Conservation (phyloP, 1,284 basidiomycete genomes). For the Austroboletus rostrupii region DNA sequence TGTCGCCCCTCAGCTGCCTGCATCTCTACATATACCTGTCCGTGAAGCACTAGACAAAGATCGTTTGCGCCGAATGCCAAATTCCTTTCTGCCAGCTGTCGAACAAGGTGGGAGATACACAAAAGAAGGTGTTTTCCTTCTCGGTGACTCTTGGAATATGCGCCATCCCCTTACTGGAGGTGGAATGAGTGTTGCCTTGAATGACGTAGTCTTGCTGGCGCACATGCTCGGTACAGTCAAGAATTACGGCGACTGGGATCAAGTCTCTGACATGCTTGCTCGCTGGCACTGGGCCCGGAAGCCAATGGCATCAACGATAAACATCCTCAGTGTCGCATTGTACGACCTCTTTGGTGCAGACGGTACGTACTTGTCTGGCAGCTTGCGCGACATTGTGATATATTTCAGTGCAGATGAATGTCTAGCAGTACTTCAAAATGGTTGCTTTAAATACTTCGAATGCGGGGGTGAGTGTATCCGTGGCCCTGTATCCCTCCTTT, state of each 20-base stretch:
- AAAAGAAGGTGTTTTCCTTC: conserved; percentile 77
- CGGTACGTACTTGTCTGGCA: conserved; percentile 42
- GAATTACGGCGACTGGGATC: conserved; percentile 60
- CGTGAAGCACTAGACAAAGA: conserved; percentile 62
- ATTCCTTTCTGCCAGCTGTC: conserved; percentile 86
- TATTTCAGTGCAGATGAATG: conserved; percentile 51
- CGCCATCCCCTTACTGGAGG: conserved; percentile 97
- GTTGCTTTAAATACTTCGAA: conserved; percentile 98
- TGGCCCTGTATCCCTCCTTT: conserved; percentile 85
- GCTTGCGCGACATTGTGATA: conserved; percentile 6
- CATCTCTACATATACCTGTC: conserved; percentile 61
- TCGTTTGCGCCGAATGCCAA: conserved; percentile 90
- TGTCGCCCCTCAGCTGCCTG: conserved; percentile 78
- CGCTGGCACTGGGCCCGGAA: conserved; percentile 87
- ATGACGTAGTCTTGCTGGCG: conserved; percentile 77
- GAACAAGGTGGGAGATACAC: conserved; percentile 64
- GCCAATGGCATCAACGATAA: conserved; percentile 77
- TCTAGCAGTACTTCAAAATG: conserved; percentile 82
- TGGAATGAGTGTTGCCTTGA: conserved; percentile 91
- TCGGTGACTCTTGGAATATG: conserved; percentile 99
- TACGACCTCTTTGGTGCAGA: conserved; percentile 92
- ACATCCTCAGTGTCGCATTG: conserved; percentile 86
- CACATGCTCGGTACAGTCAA: conserved; percentile 52
- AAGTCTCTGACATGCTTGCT: conserved; percentile 54
- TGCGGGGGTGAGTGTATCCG: conserved; percentile 85